Base-by-base conservation (phyloP, 768 basidiomycete species). In the Auriscalpium orientale region DNA sequence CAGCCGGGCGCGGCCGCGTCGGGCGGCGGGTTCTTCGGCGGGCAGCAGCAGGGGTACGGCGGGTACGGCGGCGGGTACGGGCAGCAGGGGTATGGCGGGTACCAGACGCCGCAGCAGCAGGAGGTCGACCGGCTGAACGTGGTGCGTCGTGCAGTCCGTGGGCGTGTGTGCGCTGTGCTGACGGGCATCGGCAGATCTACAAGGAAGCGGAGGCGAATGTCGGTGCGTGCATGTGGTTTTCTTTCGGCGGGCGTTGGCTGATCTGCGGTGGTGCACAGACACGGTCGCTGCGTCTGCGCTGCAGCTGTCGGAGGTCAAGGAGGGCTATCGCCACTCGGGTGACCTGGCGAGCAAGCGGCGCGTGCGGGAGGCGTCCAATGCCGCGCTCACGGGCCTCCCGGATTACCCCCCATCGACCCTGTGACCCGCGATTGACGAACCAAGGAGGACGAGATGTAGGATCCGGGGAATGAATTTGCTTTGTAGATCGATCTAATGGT, bases 311-410 rank as follows among this genome's bases (percentile, higher is more conserved):
- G 89, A 91, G 65, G 87, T 88, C 18, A 82, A 79, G 61, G 61
- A 74, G 18, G 84, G 84, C 8, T 91, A 91, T 64, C 80, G 87
- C 33, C 86, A 87, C 48, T 90, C 89, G 8, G 74, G 76, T 2
- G 89, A 91, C 67, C 53, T 73, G 28, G 80, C 85, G 7, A 85
- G 87, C 64, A 91, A 89, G 67, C 75, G 75, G 20, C 81, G 88
- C 21, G 89, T 91, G 10, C 80, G 87, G 35, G 88, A 91, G 67
- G 82, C 85, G 3, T 84, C 83, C 50, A 91, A 91, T 64, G 87
- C 87, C 12, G 85, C 89, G 7, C 66, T 91, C 47, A 74, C 75
- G 43, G 76, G 77, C 44, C 69, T 91, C n/a, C 89, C 89, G 2
- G 85, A 87, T 57, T 91, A 84, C 83, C 89, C 89, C 0, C 70